Evolutionary conservation across 805 yeast species (phyloP).

Genomic region (Ogataea corticis): DNA sequence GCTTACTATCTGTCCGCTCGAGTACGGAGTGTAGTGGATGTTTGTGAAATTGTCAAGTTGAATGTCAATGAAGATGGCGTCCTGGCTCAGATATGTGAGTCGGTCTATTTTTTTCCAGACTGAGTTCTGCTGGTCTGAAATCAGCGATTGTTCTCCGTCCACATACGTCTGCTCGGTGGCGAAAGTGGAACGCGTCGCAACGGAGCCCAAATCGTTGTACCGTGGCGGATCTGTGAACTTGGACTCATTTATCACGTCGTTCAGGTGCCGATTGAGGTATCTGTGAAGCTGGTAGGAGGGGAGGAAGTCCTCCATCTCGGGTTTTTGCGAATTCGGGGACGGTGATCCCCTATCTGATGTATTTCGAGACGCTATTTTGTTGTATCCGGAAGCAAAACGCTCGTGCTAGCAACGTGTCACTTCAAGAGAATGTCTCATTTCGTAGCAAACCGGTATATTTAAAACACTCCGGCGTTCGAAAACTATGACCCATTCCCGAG

Average conservation of each 20-base stretch:
- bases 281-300: slow-evolving; percentile 23
- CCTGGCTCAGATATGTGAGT: slow-evolving; percentile 12
- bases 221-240: slow-evolving; percentile 11
- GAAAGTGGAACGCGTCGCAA: background rate
- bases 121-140: slow-evolving; percentile 11
- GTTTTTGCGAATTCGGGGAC: too few relatives aligned
- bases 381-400: too few relatives aligned
- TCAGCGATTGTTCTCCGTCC: slow-evolving; percentile 3
- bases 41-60: slow-evolving; percentile 22
- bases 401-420: too few relatives aligned
- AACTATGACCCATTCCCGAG: too few relatives aligned
- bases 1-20: slow-evolving; percentile 13
- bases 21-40: slow-evolving; percentile 12
- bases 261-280: slow-evolving; percentile 16
- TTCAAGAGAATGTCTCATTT: too few relatives aligned
- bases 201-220: slow-evolving; percentile 4
- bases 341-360: too few relatives aligned
- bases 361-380: too few relatives aligned
- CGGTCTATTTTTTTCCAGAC: slow-evolving; percentile 16
- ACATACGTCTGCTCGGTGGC: background rate
- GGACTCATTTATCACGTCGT: slow-evolving; percentile 14
- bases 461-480: too few relatives aligned
- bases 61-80: slow-evolving; percentile 32
- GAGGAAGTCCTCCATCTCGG: slow-evolving; percentile 28
- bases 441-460: too few relatives aligned